phyloP scores from a whole-genome alignment of 2,329 filamentous ascomycete genomes.

The Alternaria dauci region DNA sequence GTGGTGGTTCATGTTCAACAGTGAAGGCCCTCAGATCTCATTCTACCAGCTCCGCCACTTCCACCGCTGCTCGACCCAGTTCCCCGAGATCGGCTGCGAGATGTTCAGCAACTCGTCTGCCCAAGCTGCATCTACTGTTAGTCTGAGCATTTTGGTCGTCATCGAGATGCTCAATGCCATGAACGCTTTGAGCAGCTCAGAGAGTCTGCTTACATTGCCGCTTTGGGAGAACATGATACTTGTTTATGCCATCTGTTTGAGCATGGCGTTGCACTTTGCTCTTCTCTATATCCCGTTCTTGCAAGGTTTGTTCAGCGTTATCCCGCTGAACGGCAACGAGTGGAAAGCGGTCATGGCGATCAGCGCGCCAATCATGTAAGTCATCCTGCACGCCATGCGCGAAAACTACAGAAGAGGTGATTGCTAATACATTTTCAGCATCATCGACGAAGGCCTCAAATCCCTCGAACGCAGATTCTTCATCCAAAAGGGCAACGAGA shows the following conservation, averaged over 20 bases:
- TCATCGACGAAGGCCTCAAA: conserved; percentile 88
- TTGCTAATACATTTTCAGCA: conserved; percentile 55
- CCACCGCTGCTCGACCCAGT: conserved; percentile 87
- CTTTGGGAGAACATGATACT: conserved; percentile 99
- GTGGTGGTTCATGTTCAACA: conserved; percentile 99
- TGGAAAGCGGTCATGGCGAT: conserved; percentile 92
- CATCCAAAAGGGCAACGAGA: conserved; percentile 35
- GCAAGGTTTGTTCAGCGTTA: conserved; percentile 87
- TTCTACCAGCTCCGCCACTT: conserved; percentile 92
- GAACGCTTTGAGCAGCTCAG: conserved; percentile 95
- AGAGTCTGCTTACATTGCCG: conserved; percentile 90
- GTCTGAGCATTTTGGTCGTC: conserved; percentile 87
- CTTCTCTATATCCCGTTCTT: conserved; percentile 92
- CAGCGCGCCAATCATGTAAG: conserved; percentile 92
- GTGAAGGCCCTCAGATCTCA: conserved; percentile 85
- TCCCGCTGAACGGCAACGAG: conserved; percentile 84
- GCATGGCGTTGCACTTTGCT: conserved; percentile 93
- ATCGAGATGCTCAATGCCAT: conserved; percentile 99
- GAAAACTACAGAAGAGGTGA: not conserved
- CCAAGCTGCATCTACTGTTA: conserved; percentile 91
- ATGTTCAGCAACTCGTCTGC: conserved; percentile 91
- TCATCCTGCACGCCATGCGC: conserved; percentile 29
- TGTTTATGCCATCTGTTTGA: conserved; percentile 90
- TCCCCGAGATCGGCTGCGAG: conserved; percentile 86
- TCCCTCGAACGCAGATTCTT: conserved; percentile 66